A percentile compares a stretch with the other conserved stretches of the same genome.
phyloP scores from a whole-genome alignment of 768 basidiomycete genomes.

The Baorangia bicolor region DNA sequence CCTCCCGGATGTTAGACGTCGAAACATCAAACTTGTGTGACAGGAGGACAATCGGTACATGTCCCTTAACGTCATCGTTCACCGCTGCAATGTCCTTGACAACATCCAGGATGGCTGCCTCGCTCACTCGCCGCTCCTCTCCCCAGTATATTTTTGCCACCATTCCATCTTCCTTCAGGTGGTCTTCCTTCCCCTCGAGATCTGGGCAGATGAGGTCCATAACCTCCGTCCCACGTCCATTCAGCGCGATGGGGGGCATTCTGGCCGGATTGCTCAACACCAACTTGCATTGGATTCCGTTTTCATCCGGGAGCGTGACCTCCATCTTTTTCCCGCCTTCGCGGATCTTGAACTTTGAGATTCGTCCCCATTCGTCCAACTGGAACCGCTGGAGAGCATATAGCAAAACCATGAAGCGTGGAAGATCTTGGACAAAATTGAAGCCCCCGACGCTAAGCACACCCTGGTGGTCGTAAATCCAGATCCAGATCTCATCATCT shows the following conservation, averaged over 20 bases:
- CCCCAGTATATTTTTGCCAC: not conserved
- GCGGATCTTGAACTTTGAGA: not conserved
- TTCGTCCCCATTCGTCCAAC: not conserved
- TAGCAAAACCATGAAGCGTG: not conserved
- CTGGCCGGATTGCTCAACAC: not conserved
- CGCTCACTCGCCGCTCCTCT: not conserved
- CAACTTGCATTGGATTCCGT: not conserved
- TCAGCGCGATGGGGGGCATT: not conserved
- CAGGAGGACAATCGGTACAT: not conserved
- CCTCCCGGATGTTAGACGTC: no score
- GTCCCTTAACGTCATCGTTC: not conserved
- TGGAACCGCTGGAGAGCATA: not conserved
- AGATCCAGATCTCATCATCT: not conserved
- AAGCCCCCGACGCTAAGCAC: not conserved
- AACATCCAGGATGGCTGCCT: not conserved
- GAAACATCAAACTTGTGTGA: not conserved
- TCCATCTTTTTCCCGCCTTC: not conserved
- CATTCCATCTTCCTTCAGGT: not conserved
- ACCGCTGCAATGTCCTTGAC: not conserved
- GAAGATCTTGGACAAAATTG: not conserved
- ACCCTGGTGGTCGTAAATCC: no score
- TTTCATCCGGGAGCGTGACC: not conserved
- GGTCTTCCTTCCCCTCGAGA: not conserved
- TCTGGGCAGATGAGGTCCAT: not conserved
- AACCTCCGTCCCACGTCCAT: not conserved